Evolutionary conservation across 1,139 yeast genomes (phyloP), one percentile per base, ranked within the genome.

Genomic region (Pichia norvegensis): DNA sequence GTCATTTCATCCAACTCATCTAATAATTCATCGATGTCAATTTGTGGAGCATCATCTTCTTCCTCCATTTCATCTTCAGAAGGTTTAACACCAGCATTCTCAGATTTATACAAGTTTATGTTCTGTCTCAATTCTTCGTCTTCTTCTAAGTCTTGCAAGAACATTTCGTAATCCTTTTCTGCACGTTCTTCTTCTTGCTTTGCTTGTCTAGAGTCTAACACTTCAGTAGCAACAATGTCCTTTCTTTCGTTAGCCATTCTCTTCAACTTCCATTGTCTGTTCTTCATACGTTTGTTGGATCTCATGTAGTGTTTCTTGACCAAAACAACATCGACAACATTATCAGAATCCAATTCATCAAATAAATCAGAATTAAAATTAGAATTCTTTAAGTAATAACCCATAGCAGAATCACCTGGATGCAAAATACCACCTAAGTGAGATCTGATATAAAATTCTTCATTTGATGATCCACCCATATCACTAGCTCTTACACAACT

Each of bases 221-320:
- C 56, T 58, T 81, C 87, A 54, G 77, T 81, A 46, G 95, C 95
- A 46, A 83, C 88, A 53, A 85, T 80, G 58, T 86, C 95, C 57
- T 79, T 78, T 67, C 90, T 95, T 68, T 92, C 97, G 64, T 75
- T 84, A 40, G 97, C 97, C 97, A 92, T 88, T 75, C 97, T 85
- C 82, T 86, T 87, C 69, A 92, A 80, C 70, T 85, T 90, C 97
- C 97, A 92, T 67, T 75, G 76, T 73, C 95, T 82, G 72, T 81
- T 79, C 77, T 82, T 84, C 51, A 78, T 67, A 69, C 82, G 84
- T 70, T 77, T 78, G 44, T 81, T 73, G 69, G 84, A 82, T 72
- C 94, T 84, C 46, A 83, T 75, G 70, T 88, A 92, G 64, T 79
- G 78, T 65, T 92, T 92, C 90, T 90, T 92, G 50, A 92, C 95